Percentiles rank a stretch among this genome's conserved stretches.
Evolutionary conservation across 73 alveolate genomes (phyloP).

Genomic region (Paramecium sonneborni): DNA sequence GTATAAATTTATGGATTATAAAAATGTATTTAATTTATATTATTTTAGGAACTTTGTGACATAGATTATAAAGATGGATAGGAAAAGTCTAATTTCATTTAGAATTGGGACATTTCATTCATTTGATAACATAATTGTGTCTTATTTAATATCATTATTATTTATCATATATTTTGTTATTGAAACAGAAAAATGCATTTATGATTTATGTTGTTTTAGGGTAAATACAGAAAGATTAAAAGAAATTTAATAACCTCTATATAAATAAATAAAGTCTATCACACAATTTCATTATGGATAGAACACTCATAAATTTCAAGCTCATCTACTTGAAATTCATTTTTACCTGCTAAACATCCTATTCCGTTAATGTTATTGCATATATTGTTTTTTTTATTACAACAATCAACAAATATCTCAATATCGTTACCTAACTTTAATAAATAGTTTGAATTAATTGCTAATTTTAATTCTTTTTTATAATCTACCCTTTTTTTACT

Average conservation of each 20-base stretch:
- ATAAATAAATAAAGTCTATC: neutral
- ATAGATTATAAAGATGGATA: neutral
- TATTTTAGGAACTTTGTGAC: neutral
- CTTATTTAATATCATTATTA: neutral
- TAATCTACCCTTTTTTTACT: neutral
- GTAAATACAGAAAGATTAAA: too few species aligned
- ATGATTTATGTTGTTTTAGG: too few species aligned
- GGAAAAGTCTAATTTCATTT: neutral
- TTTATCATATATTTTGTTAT: neutral
- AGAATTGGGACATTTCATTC: slow-evolving; percentile 31
- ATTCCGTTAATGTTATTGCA: neutral
- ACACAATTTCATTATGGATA: neutral
- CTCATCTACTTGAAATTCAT: neutral
- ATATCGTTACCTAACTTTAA: neutral
- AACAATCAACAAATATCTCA: slow-evolving; percentile 19
- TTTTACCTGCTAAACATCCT: neutral
- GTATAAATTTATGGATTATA: neutral
- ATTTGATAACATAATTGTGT: neutral
- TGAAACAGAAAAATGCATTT: neutral
- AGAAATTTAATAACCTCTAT: neutral
- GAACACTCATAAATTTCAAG: neutral
- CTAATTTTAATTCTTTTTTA: neutral
- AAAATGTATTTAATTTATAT: neutral
- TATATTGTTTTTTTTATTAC: neutral
- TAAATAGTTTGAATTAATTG: neutral